Evolutionary conservation across 2,329 filamentous ascomycete species (phyloP).

Genomic region (Xylariales sp.): DNA sequence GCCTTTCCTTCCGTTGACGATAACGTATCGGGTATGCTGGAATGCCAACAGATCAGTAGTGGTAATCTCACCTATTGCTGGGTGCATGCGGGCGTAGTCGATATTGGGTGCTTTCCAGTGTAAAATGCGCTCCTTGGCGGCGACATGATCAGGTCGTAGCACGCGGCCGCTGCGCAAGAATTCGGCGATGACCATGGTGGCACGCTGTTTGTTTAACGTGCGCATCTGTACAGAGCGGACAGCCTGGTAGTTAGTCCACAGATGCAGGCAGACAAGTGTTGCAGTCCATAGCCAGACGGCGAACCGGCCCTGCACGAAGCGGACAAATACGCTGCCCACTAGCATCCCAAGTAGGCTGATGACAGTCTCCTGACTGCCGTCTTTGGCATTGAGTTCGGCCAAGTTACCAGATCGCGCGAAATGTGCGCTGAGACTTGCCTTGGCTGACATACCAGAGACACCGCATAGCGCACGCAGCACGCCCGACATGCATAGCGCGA

Average conservation of each 20-base stretch:
- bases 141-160: conserved; percentile 73
- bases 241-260: conserved; percentile 86
- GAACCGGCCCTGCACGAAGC: conserved; percentile 74
- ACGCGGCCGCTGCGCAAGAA: conserved; percentile 63
- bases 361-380: conserved; percentile 94
- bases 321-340: conserved; percentile 83
- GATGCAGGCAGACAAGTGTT: conserved; percentile 77
- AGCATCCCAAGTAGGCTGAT: conserved; percentile 91
- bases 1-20: conserved; percentile 64
- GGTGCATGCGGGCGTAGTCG: conserved; percentile 52
- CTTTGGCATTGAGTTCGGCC: conserved; percentile 89
- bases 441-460: conserved; percentile 88
- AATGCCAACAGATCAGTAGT: conserved; percentile 62
- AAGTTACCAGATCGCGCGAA: conserved; percentile 90
- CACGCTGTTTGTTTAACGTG: conserved; percentile 86
- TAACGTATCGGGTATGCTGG: conserved; percentile 66
- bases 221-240: conserved; percentile 86
- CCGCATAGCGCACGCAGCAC: conserved; percentile 77
- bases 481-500: conserved; percentile 62
- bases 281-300: conserved; percentile 82
- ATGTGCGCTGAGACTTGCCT: conserved; percentile 90
- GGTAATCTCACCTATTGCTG: conserved; percentile 38
- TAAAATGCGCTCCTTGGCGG: conserved; percentile 74
- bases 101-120: conserved; percentile 59
- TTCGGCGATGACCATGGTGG: conserved; percentile 78